Evolutionary conservation across 768 basidiomycete genomes (phyloP).

Genomic region (Hebeloma cylindrosporum): DNA sequence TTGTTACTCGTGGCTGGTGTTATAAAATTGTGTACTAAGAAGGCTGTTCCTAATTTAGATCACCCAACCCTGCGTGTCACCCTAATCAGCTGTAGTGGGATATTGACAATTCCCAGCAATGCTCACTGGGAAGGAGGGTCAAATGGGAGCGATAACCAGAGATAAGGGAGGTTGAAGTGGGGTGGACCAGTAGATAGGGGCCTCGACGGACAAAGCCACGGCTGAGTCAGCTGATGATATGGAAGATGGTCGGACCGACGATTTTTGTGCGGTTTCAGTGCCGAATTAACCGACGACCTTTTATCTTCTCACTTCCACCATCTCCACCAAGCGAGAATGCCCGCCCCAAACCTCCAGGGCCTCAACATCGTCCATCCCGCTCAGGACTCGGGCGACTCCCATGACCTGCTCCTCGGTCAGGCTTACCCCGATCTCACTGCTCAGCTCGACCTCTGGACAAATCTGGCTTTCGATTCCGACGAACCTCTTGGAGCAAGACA

Average conservation of each 20-base stretch:
- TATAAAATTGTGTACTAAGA: too few relatives aligned
- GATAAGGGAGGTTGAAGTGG: too few relatives aligned
- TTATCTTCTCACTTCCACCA: constrained; percentile 10
- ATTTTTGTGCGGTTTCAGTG: neutral
- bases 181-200: too few relatives aligned
- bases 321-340: constrained; percentile 38
- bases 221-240: too few relatives aligned
- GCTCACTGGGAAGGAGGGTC: too few relatives aligned
- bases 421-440: constrained; percentile 74
- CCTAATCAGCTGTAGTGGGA: too few relatives aligned
- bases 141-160: too few relatives aligned
- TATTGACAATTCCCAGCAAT: too few relatives aligned
- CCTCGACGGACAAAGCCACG: too few relatives aligned
- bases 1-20: too few relatives aligned
- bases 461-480: constrained; percentile 76
- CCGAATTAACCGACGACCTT: constrained; percentile 17
- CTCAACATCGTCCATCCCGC: constrained; percentile 75
- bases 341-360: constrained; percentile 67
- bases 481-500: constrained; percentile 50
- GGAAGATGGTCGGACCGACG: constrained; percentile 20
- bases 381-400: constrained; percentile 40
- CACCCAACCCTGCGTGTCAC: too few relatives aligned
- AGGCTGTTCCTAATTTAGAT: too few relatives aligned
- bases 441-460: constrained; percentile 83
- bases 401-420: constrained; percentile 62